Percentiles rank a stretch among this genome's conserved stretches.
Evolutionary conservation across 768 basidiomycete species (phyloP).

Genomic region (Pulveroboletus sp.): DNA sequence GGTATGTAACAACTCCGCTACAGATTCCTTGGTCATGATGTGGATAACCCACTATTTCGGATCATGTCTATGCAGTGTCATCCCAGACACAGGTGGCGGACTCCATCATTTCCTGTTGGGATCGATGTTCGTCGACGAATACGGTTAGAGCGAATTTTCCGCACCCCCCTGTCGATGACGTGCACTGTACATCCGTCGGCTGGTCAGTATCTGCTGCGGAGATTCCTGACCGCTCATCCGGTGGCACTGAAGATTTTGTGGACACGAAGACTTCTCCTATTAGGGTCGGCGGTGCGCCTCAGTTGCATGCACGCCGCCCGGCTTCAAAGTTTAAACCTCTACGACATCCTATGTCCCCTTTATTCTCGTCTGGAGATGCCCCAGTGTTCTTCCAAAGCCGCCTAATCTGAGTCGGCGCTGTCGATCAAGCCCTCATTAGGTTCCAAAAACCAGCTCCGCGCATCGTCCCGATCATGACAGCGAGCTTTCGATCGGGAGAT

Average conservation of each 20-base stretch:
- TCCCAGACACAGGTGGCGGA: background rate
- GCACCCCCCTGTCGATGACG: slow-evolving; percentile 9
- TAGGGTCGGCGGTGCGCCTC: slow-evolving; percentile 1
- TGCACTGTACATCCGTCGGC: background rate
- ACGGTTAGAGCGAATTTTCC: slow-evolving; percentile 3
- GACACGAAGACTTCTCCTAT: too few relatives aligned
- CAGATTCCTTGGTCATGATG: background rate
- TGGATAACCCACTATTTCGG: too few relatives aligned
- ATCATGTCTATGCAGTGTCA: slow-evolving; percentile 9
- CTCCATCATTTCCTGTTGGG: slow-evolving; percentile 2
- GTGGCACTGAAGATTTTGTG: background rate
- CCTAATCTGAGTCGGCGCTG: slow-evolving; percentile 1
- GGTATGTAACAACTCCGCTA: background rate
- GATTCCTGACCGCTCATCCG: background rate
- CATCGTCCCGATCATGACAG: slow-evolving; percentile 15
- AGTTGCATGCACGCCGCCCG: background rate
- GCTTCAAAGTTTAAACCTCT: background rate
- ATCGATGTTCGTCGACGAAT: slow-evolving; percentile 6
- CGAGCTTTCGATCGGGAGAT: slow-evolving; percentile 19
- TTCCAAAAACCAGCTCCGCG: slow-evolving; percentile 20
- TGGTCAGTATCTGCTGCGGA: slow-evolving; percentile 2
- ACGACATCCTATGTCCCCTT: background rate
- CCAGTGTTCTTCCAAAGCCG: background rate
- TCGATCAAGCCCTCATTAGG: background rate
- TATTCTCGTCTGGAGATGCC: background rate